Base-by-base conservation (phyloP, 1,139 yeast genomes). In the Diutina rugosa region DNA sequence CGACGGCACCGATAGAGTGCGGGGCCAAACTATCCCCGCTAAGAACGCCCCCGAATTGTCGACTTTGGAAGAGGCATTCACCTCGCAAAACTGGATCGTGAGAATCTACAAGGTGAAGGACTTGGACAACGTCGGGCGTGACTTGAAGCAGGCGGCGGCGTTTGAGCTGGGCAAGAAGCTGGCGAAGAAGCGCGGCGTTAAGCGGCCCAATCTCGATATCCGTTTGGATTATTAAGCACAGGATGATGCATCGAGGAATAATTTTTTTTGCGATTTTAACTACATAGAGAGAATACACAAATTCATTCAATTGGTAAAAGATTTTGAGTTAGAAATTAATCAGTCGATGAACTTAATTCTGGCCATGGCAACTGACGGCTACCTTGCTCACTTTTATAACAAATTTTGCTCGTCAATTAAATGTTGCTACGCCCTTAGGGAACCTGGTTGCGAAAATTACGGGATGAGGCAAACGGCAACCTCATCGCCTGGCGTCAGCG, bases 31-130 rank as follows among this genome's bases (percentile, higher is more conserved):
- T 57, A 79, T 95, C 63, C 81, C 84, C 8, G 77, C 80, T 6
- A 72, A 72, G 9, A 75, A 77, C 57, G 73, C 81, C 38, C 87
- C 88, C 49, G 77, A 81, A 56, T 77, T 91, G 64, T 84, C 84
- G 67, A 85, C 85, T 56, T 76, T 91, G 54, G 99, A 95, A 66
- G 99, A 95, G 75, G 99, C 87, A 0, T 95, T 86, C 73, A 93
- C 99, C 1, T 80, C 95, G 56, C 96, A 90, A 67, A 95, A 93
- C 77, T 95, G 98, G 98, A 80, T 95, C 63, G 97, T 95, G 41
- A 83, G 99, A 73, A 81, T 95, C 60, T 95, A 88, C 76, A 89
- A 90, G 77, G 90, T 95, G 62, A 93, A 91, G 73, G 95, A 90
- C 61, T 78, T 81, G 59, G 99, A 95, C 69, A 83, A 82, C 61